Evolutionary conservation across 139 green algal genomes (phyloP).

Genomic region (Chlamydomonas urium): DNA sequence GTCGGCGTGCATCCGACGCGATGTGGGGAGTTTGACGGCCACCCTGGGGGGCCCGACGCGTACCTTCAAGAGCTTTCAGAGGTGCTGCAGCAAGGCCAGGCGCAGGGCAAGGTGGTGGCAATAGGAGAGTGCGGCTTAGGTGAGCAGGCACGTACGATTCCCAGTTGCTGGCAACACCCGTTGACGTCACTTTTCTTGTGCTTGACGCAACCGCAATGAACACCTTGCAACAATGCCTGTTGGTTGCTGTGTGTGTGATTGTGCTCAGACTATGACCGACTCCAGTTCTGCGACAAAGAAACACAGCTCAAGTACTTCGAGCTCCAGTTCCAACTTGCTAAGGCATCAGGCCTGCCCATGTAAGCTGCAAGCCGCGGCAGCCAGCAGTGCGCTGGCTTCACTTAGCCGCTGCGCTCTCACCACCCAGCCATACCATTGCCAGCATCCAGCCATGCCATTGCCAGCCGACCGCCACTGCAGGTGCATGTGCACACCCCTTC

Average conservation of each 20-base stretch:
- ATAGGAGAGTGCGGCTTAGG: constrained; percentile 82
- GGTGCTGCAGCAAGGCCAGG: constrained; percentile 39
- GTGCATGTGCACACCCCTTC: too few relatives aligned
- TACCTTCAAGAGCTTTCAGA: constrained; percentile 48
- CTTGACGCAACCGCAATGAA: too few relatives aligned
- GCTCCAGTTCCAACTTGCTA: constrained; percentile 64
- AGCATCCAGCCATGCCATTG: too few relatives aligned
- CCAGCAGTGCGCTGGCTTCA: too few relatives aligned
- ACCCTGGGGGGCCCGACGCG: constrained; percentile 37
- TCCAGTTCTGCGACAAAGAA: constrained; percentile 77
- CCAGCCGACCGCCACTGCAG: too few relatives aligned
- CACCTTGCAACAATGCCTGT: too few relatives aligned
- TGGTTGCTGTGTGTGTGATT: too few relatives aligned
- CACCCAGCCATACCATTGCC: too few relatives aligned
- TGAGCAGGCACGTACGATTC: constrained; percentile 18
- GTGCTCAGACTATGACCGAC: constrained; percentile 66
- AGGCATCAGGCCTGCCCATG: constrained; percentile 63
- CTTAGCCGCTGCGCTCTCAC: too few relatives aligned
- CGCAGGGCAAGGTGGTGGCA: constrained; percentile 73
- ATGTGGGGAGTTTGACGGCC: constrained; percentile 65
- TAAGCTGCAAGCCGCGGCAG: too few relatives aligned
- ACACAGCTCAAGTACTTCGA: constrained; percentile 65
- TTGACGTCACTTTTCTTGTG: too few relatives aligned
- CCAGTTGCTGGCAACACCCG: too few relatives aligned
- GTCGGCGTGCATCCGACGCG: constrained; percentile 85